phyloP scores from a whole-genome alignment of 345 rosid genomes.

The Noccaea bulbosa region DNA sequence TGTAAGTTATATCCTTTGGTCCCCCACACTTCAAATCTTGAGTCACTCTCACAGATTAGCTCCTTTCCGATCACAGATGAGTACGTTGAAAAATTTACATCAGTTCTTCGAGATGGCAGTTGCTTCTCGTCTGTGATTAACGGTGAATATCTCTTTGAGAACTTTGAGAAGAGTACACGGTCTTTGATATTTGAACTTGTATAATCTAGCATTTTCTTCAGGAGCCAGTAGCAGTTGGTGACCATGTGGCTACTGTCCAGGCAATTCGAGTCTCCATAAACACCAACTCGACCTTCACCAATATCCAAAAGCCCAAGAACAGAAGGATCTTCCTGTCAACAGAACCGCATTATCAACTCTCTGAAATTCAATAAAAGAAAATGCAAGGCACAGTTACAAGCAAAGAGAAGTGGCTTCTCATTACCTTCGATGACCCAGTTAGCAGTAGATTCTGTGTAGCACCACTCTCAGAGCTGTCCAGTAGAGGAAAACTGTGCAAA shows the following conservation, averaged over 20 bases:
- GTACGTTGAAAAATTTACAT: constrained; percentile 79
- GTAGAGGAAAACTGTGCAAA: constrained; percentile 83
- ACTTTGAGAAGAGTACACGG: constrained; percentile 70
- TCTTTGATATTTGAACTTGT: constrained; percentile 71
- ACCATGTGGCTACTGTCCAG: constrained; percentile 99
- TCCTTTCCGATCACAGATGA: constrained; percentile 83
- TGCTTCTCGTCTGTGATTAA: constrained; percentile 64
- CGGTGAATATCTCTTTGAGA: constrained; percentile 56
- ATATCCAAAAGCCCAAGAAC: constrained; percentile 83
- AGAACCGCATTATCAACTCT: constrained; percentile 17
- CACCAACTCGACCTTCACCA: constrained; percentile 83
- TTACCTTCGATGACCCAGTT: constrained; percentile 67
- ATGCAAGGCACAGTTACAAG: constrained; percentile 11
- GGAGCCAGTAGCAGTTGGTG: constrained; percentile 93
- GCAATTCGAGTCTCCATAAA: constrained; percentile 97
- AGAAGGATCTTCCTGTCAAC: constrained; percentile 75
- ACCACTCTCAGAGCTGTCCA: constrained; percentile 97
- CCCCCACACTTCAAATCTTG: constrained; percentile 95
- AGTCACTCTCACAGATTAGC: constrained; percentile 71
- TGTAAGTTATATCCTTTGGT: constrained; percentile 83
- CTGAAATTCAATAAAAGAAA: neutral
- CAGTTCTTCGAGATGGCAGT: constrained; percentile 87
- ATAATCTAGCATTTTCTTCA: constrained; percentile 82
- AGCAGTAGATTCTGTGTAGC: constrained; percentile 81
- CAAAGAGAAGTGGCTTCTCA: neutral